Percentiles rank a stretch among this genome's conserved stretches.
These are phyloP conservation scores for Pleurostoma richardsiae DNA, from an alignment of 2,329 filamentous ascomycete genomes.

Conservation along the genomic window DNA sequence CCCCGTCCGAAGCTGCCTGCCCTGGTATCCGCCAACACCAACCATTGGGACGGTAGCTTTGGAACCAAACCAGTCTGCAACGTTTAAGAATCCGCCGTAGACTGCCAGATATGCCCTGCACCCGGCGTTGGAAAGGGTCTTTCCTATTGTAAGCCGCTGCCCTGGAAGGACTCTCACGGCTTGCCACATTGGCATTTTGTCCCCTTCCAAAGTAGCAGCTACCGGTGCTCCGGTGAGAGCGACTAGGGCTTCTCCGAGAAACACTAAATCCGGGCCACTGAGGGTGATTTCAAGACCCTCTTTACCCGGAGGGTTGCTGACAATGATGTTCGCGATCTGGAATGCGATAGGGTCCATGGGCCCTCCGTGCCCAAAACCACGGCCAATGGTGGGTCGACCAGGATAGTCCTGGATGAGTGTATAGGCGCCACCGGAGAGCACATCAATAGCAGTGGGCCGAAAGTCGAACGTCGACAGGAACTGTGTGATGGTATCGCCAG, in stretches of 20 bases:
- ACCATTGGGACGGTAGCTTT: slow-evolving; percentile 52
- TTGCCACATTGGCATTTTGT: slow-evolving; percentile 48
- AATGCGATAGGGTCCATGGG: slow-evolving; percentile 58
- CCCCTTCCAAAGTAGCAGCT: slow-evolving; percentile 43
- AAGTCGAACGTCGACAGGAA: slow-evolving; percentile 49
- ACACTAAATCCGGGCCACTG: slow-evolving; percentile 52
- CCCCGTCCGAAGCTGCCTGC: slow-evolving; percentile 45
- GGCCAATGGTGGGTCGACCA: slow-evolving; percentile 48
- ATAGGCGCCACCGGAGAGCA: slow-evolving; percentile 50
- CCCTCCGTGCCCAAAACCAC: slow-evolving; percentile 53
- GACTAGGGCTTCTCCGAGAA: slow-evolving; percentile 47
- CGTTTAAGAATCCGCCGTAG: slow-evolving; percentile 21
- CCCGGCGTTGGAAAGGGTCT: slow-evolving; percentile 37
- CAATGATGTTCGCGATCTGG: slow-evolving; percentile 53
- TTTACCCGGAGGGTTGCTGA: slow-evolving; percentile 44
- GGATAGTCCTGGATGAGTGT: slow-evolving; percentile 56
- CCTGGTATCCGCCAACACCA: slow-evolving; percentile 53
- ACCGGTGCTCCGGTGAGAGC: slow-evolving; percentile 53
- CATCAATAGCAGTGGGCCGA: slow-evolving; percentile 44
- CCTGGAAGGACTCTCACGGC: slow-evolving; percentile 34
- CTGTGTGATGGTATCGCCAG: slow-evolving; percentile 50
- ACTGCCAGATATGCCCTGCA: slow-evolving; percentile 56
- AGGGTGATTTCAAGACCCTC: slow-evolving; percentile 58
- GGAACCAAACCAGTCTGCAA: slow-evolving; percentile 52
- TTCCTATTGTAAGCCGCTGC: slow-evolving; percentile 50